A percentile compares a stretch with the other conserved stretches of the same genome.
Conservation (phyloP, 2,329 filamentous ascomycete species). For the Fusarium sarcochroum region DNA sequence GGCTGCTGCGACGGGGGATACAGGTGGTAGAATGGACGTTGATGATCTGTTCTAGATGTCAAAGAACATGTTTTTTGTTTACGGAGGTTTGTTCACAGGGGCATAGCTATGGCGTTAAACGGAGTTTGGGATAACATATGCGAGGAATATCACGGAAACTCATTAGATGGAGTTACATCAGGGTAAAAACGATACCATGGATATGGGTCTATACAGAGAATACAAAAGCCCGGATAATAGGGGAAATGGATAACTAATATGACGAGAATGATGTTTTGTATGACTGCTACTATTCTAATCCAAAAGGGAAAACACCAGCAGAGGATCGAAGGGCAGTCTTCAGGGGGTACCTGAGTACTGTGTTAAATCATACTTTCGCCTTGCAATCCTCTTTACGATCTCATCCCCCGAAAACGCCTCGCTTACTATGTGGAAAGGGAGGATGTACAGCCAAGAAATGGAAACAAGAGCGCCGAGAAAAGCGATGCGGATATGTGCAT, state of each 20-base stretch:
- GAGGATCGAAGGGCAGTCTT: slow-evolving; percentile 20
- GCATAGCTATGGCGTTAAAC: slow-evolving; percentile 49
- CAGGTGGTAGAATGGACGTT: slow-evolving; percentile 61
- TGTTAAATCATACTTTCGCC: slow-evolving; percentile 19
- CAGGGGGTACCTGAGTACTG: not conserved
- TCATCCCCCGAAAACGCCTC: slow-evolving; percentile 52
- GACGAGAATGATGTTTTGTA: slow-evolving; percentile 39
- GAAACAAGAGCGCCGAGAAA: slow-evolving; percentile 25
- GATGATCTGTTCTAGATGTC: slow-evolving; percentile 61
- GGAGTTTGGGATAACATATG: slow-evolving; percentile 17
- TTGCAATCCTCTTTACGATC: slow-evolving; percentile 42
- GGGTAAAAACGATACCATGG: slow-evolving; percentile 23
- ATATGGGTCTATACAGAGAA: slow-evolving; percentile 8
- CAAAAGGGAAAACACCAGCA: slow-evolving; percentile 39
- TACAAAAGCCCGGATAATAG: not conserved
- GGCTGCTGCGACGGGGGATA: slow-evolving; percentile 52
- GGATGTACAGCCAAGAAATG: slow-evolving; percentile 42
- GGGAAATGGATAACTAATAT: not conserved
- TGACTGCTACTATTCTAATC: slow-evolving; percentile 46
- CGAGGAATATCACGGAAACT: slow-evolving; percentile 5
- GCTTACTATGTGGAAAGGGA: slow-evolving; percentile 51
- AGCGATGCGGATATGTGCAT: slow-evolving; percentile 24
- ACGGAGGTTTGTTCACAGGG: slow-evolving; percentile 4
- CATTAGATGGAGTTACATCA: slow-evolving; percentile 18
- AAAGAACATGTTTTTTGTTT: not conserved